Evolutionary conservation across 2,329 filamentous ascomycete species (phyloP), one percentile per base, ranked within the genome.

Genomic region (Alternaria triticina): DNA sequence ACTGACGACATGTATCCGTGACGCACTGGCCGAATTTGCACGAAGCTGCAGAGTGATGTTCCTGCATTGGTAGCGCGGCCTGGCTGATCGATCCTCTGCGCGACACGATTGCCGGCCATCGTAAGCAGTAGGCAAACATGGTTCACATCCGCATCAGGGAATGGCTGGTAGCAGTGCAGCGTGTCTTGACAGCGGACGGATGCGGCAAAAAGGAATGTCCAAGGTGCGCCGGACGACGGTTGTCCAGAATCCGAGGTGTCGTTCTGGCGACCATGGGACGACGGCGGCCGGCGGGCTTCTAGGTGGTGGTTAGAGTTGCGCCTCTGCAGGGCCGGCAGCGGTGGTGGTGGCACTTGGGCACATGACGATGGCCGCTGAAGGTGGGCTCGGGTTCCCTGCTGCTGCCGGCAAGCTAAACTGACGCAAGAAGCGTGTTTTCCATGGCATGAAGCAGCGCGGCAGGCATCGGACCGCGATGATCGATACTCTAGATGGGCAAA

Each of bases 401-500:
- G n/a, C n/a, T n/a, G n/a, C n/a, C n/a, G n/a, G n/a, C n/a, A 45
- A 49, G 51, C 59, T 57, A 54, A 44, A 57, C 60, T 57, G 60
- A 55, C 54, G 57, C 60, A 61, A 60, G 47, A 46, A 58, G 57
- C 51, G 51, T 56, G 47, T 33, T 54, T 54, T 52, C 25, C 47
- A 46, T 49, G 27, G n/a, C 44, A 57, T 51, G 28, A 50, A 43
- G 59, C 59, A 57, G 40, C 54, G 58, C 51, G 33, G 33, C 56
- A n/a, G 51, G 46, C 44, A 28, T 57, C 49, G 59, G 59, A 65
- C 62, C 59, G 62, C 54, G 62, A 59, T 60, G 63, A 62, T 62
- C 63, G n/a, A 51, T 54, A 64, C 64, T 65, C 40, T 56, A 57
- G 61, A 50, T 57, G 59, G 66, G 66, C 66, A 68, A 66, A 66